Base-by-base conservation (phyloP, 2,329 filamentous ascomycete genomes). In the Alternaria conjuncta region DNA sequence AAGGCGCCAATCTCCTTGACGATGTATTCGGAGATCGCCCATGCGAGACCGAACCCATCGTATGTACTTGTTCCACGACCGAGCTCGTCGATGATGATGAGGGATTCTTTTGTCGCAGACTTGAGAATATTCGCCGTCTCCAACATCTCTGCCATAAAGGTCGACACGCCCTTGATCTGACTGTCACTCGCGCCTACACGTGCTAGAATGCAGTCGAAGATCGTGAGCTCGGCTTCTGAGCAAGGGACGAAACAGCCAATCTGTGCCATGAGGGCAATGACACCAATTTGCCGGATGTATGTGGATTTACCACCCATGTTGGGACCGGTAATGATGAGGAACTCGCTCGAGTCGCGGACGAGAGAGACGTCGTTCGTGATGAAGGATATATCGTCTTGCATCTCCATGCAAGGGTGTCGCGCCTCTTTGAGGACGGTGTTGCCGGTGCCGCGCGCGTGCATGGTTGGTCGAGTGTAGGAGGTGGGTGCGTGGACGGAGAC, bases 281-380 rank as follows among this genome's bases (percentile, higher is more conserved):
- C 96, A 30, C 95, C 96, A 21, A 97, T 96, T 79, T 98, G 96
- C 18, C 96, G 92, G 76, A 99, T 99, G 79, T 97, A 99, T 0
- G 95, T 99, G 9, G 93, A 97, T 83, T 99, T 99, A 72, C 96
- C 96, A 71, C 96, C 96, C 96, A 99, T 99, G 81, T 99, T 99
- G 55, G 96, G 96, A 0, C 96, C 96, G 0, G 95, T 98, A 78
- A 98, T 97, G 82, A 97, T 95, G 43, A 97, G 86, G 81, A 99
- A 98, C 4, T 95, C 94, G 0, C 93, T 97, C 51, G 88, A 86
- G 61, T 90, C 90, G 9, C 94, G 90, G 6, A 88, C 86, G 41
- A 99, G 88, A 57, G 90, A 89, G 21, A 98, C 93, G 72, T 99
- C 95, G 79, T 99, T 99, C 60, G 95, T 97, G 81, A 99, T 99